Evolutionary conservation across 2,329 filamentous ascomycete species (phyloP), one percentile per base, ranked within the genome.

Genomic region (Stachybotrys chartarum): DNA sequence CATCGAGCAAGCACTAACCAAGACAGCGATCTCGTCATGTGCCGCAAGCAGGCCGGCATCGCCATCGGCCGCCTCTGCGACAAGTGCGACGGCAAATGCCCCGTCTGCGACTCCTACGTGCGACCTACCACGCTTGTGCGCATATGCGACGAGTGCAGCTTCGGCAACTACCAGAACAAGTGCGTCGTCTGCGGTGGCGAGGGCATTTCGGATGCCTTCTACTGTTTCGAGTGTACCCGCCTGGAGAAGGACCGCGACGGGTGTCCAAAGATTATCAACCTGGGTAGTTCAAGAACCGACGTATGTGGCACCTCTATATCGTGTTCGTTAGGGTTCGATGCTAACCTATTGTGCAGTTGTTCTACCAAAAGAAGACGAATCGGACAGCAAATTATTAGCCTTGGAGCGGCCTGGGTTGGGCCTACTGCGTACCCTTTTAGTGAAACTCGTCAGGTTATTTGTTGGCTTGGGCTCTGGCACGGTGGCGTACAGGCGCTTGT

Each of bases 151-250:
- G 94, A 99, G 77, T 99, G 94, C 81, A 92, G 90, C 71, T 99
- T 99, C 73, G 94, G 94, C 69, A 99, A 99, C 81, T 99, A 97
- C 79, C 94, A 97, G 78, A 99, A 99, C 79, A 99, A 99, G 75
- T 99, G 94, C 72, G 91, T 99, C 63, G 94, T 99, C 48, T 99
- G 94, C 75, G 94, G 94, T 71, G 94, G 94, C 65, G 94, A 97
- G 76, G 94, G 94, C 32, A 99, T 99, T 71, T 94, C 89, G 39
- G 94, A 99, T 72, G 94, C 94, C 52, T 97, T 97, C 74, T 99
- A 99, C 78, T 99, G 94, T 79, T 97, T 97, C 70, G 94, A 99
- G 75, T 99, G 94, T 72, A 99, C 94, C 57, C 83, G 94, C 7
- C 77, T 99, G 16, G 94, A 99, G 72, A 99, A 97, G 75, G 94